Evolutionary conservation across 148 eudicot genomes (phyloP).

Genomic region (Arbutus unedo): DNA sequence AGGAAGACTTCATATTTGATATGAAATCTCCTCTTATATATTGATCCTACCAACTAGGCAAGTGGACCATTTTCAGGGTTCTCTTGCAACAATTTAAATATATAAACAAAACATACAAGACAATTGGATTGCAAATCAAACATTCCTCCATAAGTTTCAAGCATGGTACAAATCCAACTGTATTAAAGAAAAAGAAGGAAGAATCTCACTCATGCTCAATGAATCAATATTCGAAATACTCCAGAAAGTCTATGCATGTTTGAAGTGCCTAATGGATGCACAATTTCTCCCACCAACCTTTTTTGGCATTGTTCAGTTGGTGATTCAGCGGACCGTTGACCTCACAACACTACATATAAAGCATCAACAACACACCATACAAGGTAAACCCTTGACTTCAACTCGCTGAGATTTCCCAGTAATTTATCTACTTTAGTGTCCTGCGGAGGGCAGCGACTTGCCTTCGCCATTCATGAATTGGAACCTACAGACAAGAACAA

Average conservation of each 20-base stretch:
- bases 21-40: neutral
- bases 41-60: neutral
- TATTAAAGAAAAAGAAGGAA: neutral
- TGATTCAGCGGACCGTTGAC: neutral
- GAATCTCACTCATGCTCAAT: neutral
- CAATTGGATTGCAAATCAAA: neutral
- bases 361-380: neutral
- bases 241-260: neutral
- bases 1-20: neutral
- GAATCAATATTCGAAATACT: neutral
- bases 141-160: neutral
- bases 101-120: neutral
- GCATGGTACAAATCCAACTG: neutral
- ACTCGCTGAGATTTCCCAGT: neutral
- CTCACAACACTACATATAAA: neutral
- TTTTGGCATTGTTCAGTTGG: neutral
- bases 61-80: neutral
- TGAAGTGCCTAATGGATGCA: neutral
- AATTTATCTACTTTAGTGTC: constrained; percentile 14
- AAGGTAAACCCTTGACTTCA: constrained; percentile 5
- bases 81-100: neutral
- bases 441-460: constrained; percentile 53
- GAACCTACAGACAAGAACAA: constrained; percentile 44
- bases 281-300: neutral
- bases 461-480: constrained; percentile 68